Evolutionary conservation across 441 rosid species (phyloP), one percentile per base, ranked within the genome.

Genomic region (Syzygium syzygioides): DNA sequence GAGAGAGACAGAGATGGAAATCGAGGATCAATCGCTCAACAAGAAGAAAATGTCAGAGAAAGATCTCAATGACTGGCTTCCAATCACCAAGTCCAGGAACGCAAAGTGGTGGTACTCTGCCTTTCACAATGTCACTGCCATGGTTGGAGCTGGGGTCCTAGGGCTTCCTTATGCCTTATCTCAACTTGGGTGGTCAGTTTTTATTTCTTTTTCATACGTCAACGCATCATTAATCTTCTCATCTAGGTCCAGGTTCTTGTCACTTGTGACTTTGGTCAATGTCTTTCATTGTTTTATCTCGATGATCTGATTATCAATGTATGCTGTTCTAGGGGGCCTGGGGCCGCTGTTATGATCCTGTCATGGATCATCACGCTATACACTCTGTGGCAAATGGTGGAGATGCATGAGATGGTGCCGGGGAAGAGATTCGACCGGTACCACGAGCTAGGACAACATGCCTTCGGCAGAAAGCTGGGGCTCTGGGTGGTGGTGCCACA

Each of bases 361-460:
- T 95, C 97, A 86, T 95, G 97, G 97, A 7, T 93, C 48, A 92
- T 95, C 14, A 94, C 95, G 3, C 52, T 95, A 0, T 94, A 94
- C 80, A 95, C 97, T 3, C 55, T 94, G 25, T 94, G 95, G 96
- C 96, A 95, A 89, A 95, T 95, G 96, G 95, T 95, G 90, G 93
- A 95, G 88, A 93, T 95, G 95, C 97, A 95, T 17, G 96, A 95
- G 92, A 89, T 89, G 32, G 94, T 94, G 48, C 95, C 94, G 0
- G 95, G 97, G 28, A 95, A 92, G 91, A 90, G 96, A 66, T 92
- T 94, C 25, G 97, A 95, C 37, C 88, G 95, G 48, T 94, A 93
- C 86, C 94, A 95, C 41, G 96, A 94, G 87, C 60, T 94, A 41
- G 95, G 95, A 7, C 96, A 94, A 89, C 79, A 93, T 2, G 97